These are phyloP conservation scores for Scheffersomyces coipomensis DNA, from an alignment of 805 yeast genomes.

Conservation along the genomic window DNA sequence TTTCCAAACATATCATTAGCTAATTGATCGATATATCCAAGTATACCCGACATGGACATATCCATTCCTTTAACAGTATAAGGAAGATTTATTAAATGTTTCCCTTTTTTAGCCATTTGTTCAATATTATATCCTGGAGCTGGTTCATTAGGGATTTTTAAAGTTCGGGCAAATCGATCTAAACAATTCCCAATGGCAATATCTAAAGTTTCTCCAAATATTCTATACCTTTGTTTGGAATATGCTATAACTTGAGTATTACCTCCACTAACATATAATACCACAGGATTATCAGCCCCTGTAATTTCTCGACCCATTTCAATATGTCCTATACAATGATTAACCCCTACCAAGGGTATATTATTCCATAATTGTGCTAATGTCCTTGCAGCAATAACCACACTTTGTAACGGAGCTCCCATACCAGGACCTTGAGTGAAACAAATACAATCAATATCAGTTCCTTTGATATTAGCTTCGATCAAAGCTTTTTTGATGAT, in stretches of 20 bases:
- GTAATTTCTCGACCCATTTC: slow-evolving; percentile 99
- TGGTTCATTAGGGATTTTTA: slow-evolving; percentile 87
- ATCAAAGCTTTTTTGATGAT: slow-evolving; percentile 63
- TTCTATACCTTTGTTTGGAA: slow-evolving; percentile 87
- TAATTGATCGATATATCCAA: slow-evolving; percentile 78
- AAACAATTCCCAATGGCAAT: slow-evolving; percentile 97
- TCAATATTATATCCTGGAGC: slow-evolving; percentile 98
- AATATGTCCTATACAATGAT: slow-evolving; percentile 96
- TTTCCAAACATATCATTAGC: slow-evolving; percentile 68
- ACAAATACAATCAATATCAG: slow-evolving; percentile 74
- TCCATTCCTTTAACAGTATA: slow-evolving; percentile 99
- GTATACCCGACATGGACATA: slow-evolving; percentile 90
- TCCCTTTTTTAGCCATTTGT: slow-evolving; percentile 78
- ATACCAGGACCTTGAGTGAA: slow-evolving; percentile 99
- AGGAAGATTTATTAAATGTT: slow-evolving; percentile 70
- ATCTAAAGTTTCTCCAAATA: slow-evolving; percentile 98
- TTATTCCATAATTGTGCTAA: slow-evolving; percentile 69
- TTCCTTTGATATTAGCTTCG: slow-evolving; percentile 53
- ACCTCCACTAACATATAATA: slow-evolving; percentile 95
- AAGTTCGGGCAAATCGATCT: slow-evolving; percentile 91
- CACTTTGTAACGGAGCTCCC: slow-evolving; percentile 98
- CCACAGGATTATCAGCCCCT: slow-evolving; percentile 97
- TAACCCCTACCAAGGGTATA: slow-evolving; percentile 88
- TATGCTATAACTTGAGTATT: slow-evolving; percentile 98
- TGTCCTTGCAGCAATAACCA: slow-evolving; percentile 89